Conservation (phyloP, 495 filamentous ascomycete genomes). For the Xylaria sp. region DNA sequence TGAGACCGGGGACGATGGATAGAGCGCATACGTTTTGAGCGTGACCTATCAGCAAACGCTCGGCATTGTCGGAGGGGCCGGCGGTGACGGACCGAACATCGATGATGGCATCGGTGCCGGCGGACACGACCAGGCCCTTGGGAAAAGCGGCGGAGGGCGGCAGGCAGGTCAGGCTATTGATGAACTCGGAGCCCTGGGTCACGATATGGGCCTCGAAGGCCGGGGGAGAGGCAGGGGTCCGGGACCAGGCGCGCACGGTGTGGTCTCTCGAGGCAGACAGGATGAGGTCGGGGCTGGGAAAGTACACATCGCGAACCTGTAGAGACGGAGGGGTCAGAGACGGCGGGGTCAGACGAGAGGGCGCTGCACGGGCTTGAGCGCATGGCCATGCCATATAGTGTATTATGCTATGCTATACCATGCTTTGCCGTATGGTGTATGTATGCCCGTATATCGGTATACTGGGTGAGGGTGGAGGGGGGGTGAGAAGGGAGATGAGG, state of each 20-base stretch:
- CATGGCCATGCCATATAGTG: background rate
- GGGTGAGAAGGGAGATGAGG: too few relatives aligned
- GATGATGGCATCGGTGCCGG: slow-evolving; percentile 89
- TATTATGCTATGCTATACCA: too few relatives aligned
- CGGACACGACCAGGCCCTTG: slow-evolving; percentile 84
- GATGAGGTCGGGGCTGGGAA: slow-evolving; percentile 73
- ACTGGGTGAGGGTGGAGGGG: background rate
- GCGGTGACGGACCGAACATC: slow-evolving; percentile 77
- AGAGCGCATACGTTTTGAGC: slow-evolving; percentile 84
- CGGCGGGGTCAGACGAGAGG: slow-evolving; percentile 20
- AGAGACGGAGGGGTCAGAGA: slow-evolving; percentile 29
- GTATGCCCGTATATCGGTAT: background rate
- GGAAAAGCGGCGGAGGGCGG: slow-evolving; percentile 72
- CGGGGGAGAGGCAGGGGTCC: slow-evolving; percentile 63
- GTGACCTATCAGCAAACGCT: slow-evolving; percentile 87
- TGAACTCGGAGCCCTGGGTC: slow-evolving; percentile 77
- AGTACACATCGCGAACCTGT: slow-evolving; percentile 88
- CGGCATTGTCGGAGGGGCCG: slow-evolving; percentile 72
- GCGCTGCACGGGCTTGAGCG: background rate
- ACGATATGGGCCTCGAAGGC: slow-evolving; percentile 77
- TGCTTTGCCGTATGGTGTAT: too few relatives aligned
- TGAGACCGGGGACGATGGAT: slow-evolving; percentile 73
- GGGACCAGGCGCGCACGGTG: slow-evolving; percentile 87
- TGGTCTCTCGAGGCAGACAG: slow-evolving; percentile 90
- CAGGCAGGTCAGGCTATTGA: slow-evolving; percentile 83